Base-by-base conservation (phyloP, 2,329 filamentous ascomycete genomes). In the Epichloe typhina region DNA sequence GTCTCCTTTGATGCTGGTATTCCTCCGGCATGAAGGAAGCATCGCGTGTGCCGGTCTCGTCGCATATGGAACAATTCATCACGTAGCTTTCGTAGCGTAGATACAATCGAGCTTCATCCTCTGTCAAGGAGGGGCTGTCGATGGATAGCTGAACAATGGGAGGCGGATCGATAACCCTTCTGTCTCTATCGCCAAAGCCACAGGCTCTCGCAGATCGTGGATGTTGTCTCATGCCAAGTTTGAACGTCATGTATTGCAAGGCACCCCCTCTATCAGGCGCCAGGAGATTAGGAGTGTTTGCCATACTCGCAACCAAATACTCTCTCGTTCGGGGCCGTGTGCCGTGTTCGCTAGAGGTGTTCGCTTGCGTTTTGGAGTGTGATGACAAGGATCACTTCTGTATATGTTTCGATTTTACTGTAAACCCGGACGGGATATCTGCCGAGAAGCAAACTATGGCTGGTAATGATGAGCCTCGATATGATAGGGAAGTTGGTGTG, bases 161-260 rank as follows among this genome's bases (percentile, higher is more conserved):
- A 2, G 87, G 87, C 40, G 87, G 87, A 61, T 93, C 87, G 55
- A 93, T 86, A 15, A 89, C 86, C 54, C 87, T 77, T 39, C 87
- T 79, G 62, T 93, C 87, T 56, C 86, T 76, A 66, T 91, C 87
- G 53, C 87, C 87, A 63, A 89, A 91, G 1, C 87, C 87, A 60
- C 87, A 93, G 41, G 86, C 86, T 57, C 87, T 76, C 49, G 87
- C 87, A 1, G 86, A 86, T 17, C 80, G 73, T 8, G 87, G 87
- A 60, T 91, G 86, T 64, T 93, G 87, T 47, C 87, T 82, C 54
- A 91, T 79, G 15, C 44, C 58, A 4, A 69, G 58, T 5, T 53
- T 56, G 51, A 69, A 69, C 9, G 47, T 46, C n/a, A 62, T 58
- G 45, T 56, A 56, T 12, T 50, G 50, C 42, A 64, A 15, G 6